Evolutionary conservation across 2,329 filamentous ascomycete species (phyloP).

Genomic region (Metarhizium anisopliae): DNA sequence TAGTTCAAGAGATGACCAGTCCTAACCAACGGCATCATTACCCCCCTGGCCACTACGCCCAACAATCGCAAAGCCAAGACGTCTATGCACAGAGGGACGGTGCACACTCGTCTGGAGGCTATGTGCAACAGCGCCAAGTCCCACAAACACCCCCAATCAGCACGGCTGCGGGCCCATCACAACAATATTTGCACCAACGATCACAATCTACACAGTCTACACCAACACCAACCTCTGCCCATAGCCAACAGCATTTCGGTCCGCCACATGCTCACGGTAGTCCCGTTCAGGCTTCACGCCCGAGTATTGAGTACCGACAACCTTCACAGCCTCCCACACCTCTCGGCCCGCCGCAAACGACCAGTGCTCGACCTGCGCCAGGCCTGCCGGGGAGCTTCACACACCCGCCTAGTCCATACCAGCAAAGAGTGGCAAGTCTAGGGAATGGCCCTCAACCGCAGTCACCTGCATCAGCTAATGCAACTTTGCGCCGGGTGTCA

Average conservation of each 20-base stretch:
- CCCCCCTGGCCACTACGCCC: slow-evolving; percentile 32
- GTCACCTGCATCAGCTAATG: slow-evolving; percentile 16
- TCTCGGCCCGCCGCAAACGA: slow-evolving; percentile 38
- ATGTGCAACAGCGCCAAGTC: slow-evolving; percentile 28
- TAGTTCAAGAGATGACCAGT: slow-evolving; percentile 34
- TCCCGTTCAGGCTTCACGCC: slow-evolving; percentile 37
- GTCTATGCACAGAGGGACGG: slow-evolving; percentile 33
- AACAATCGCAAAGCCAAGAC: slow-evolving; percentile 34
- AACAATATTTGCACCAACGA: slow-evolving; percentile 35
- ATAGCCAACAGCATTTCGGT: slow-evolving; percentile 47
- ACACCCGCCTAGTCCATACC: slow-evolving; percentile 51
- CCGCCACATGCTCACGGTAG: slow-evolving; percentile 43
- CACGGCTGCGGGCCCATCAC: slow-evolving; percentile 27
- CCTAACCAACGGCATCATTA: slow-evolving; percentile 45
- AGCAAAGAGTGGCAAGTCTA: slow-evolving; percentile 34
- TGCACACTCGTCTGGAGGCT: slow-evolving; percentile 26
- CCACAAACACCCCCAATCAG: slow-evolving; percentile 42
- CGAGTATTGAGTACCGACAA: slow-evolving; percentile 34
- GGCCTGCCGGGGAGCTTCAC: slow-evolving; percentile 33
- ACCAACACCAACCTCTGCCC: slow-evolving; percentile 52
- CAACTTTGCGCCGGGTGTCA: slow-evolving; percentile 22
- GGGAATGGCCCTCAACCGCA: slow-evolving; percentile 23
- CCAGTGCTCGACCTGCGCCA: slow-evolving; percentile 25
- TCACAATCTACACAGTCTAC: slow-evolving; percentile 51
- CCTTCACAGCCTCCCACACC: slow-evolving; percentile 47